Percentiles rank a stretch among this genome's conserved stretches.
phyloP scores from a whole-genome alignment of 768 basidiomycete genomes.

The Mycena venus region DNA sequence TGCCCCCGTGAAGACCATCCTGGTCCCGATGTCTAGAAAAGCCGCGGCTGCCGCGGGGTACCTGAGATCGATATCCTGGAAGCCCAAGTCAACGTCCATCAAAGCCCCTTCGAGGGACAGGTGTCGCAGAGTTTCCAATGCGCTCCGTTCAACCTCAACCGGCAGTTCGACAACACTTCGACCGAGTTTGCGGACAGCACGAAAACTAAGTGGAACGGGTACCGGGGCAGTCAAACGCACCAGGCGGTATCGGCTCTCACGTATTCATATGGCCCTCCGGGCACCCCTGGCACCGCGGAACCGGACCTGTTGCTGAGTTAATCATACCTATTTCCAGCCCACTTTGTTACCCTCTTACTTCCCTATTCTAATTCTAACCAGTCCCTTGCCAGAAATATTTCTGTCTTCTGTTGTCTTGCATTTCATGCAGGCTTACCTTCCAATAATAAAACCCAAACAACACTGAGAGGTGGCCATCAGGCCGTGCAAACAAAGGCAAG shows the following conservation, averaged over 20 bases:
- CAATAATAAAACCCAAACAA: no score
- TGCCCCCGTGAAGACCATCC: slow-evolving; percentile 91
- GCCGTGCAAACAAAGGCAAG: no score
- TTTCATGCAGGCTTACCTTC: no score
- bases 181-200: slow-evolving; percentile 65
- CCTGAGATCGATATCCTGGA: slow-evolving; percentile 97
- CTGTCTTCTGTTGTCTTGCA: no score
- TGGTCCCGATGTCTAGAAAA: slow-evolving; percentile 76
- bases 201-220: slow-evolving; percentile 72
- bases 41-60: slow-evolving; percentile 84
- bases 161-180: slow-evolving; percentile 68
- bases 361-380: no score
- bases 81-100: slow-evolving; percentile 78
- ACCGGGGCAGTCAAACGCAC: slow-evolving; percentile 79
- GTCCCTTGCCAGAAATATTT: no score
- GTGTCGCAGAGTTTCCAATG: slow-evolving; percentile 87
- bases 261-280: no score
- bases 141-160: slow-evolving; percentile 83
- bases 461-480: no score
- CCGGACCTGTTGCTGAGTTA: no score
- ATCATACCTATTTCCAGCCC: no score
- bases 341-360: no score
- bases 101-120: slow-evolving; percentile 63
- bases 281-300: no score
- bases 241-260: slow-evolving; percentile 81